These are phyloP conservation scores for Eutrema yunnanense DNA, from an alignment of 345 rosid genomes.

Conservation along the genomic window DNA sequence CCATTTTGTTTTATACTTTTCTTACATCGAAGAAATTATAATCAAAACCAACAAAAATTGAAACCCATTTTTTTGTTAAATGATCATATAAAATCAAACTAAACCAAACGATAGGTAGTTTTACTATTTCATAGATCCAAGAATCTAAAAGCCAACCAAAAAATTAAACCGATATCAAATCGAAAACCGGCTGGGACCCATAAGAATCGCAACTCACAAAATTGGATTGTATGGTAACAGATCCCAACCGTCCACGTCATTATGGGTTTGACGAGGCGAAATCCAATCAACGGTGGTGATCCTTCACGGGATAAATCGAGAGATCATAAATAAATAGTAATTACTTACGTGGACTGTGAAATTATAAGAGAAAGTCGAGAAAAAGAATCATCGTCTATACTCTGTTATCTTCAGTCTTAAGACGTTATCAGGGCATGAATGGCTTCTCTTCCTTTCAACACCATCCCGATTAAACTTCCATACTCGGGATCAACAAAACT, in stretches of 20 bases:
- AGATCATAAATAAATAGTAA: background rate
- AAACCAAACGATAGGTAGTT: background rate
- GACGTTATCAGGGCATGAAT: conserved; percentile 26
- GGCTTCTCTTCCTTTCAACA: conserved; percentile 38
- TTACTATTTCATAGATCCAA: background rate
- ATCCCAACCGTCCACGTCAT: background rate
- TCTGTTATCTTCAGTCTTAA: conserved; percentile 21
- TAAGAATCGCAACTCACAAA: background rate
- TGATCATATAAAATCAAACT: background rate
- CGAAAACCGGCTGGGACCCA: background rate
- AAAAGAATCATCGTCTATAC: background rate
- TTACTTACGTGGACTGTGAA: background rate
- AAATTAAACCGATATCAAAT: background rate
- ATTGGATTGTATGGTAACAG: background rate
- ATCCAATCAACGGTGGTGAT: conserved; percentile 7
- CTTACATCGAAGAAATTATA: too few relatives aligned
- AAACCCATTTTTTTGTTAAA: background rate
- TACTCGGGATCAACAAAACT: conserved; percentile 6
- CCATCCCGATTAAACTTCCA: conserved; percentile 18
- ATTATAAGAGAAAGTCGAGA: background rate
- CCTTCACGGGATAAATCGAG: background rate
- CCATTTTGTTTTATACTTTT: too few relatives aligned
- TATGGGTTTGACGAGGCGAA: background rate
- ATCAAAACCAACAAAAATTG: too few relatives aligned
- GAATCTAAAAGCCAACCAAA: background rate